phyloP scores from a whole-genome alignment of 2,329 filamentous ascomycete species.

The Pseudogymnoascus sp. region DNA sequence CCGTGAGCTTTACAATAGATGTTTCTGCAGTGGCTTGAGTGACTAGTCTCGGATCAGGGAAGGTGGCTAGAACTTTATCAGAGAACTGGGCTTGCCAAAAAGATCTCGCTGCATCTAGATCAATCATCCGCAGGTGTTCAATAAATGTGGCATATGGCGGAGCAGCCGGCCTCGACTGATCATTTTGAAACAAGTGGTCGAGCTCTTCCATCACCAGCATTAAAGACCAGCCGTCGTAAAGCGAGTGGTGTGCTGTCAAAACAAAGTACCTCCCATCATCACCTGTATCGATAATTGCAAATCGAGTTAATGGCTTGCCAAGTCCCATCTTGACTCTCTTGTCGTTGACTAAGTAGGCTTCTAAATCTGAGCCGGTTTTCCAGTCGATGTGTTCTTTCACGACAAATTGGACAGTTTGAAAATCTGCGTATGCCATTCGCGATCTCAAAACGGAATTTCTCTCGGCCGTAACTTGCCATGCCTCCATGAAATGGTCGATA shows the following conservation, averaged over 20 bases:
- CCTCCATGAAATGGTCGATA: constrained; percentile 1
- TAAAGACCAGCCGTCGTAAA: constrained; percentile 61
- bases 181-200: background rate
- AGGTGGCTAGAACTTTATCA: background rate
- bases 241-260: constrained; percentile 43
- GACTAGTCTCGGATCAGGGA: background rate
- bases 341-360: background rate
- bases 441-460: constrained; percentile 25
- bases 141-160: background rate
- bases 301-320: background rate
- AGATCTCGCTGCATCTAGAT: background rate
- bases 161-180: background rate
- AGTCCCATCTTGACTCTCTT: background rate
- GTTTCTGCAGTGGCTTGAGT: background rate
- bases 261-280: constrained; percentile 10
- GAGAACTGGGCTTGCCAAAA: background rate
- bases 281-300: background rate
- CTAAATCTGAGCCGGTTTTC: background rate
- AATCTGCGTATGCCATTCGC: constrained; percentile 23
- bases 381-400: background rate
- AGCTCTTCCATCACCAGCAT: background rate
- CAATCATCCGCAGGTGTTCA: background rate
- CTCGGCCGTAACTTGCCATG: constrained; percentile 10
- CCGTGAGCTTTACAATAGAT: background rate
- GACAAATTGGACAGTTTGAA: constrained; percentile 13